These are phyloP conservation scores for Vachellia collinsii DNA, from an alignment of 306 rosid genomes.

Conservation along the genomic window DNA sequence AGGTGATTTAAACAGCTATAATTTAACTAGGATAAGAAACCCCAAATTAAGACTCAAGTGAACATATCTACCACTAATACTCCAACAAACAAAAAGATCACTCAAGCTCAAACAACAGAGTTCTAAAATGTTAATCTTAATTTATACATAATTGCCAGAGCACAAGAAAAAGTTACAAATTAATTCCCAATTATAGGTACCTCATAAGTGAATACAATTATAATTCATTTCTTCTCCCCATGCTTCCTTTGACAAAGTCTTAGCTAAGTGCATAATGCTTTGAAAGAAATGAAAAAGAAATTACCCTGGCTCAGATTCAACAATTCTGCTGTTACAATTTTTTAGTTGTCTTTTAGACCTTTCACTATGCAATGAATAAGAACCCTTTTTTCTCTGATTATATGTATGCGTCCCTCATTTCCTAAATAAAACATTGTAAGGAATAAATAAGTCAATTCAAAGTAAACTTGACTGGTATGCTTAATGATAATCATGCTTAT, in stretches of 20 bases:
- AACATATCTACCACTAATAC: not conserved
- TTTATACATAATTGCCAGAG: not conserved
- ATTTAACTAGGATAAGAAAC: not conserved
- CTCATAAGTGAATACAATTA: not conserved
- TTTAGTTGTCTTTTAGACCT: not conserved
- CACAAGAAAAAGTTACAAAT: not conserved
- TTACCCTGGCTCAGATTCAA: not conserved
- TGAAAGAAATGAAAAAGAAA: not conserved
- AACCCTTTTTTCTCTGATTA: not conserved
- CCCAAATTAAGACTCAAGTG: not conserved
- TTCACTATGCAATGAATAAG: not conserved
- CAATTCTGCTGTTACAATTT: not conserved
- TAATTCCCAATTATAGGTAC: constrained; percentile 11
- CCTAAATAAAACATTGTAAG: not conserved
- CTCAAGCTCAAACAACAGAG: not conserved
- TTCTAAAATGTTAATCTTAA: not conserved
- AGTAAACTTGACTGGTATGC: not conserved
- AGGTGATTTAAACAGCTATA: not conserved
- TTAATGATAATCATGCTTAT: not conserved
- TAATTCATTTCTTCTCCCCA: not conserved
- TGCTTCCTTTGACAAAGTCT: not conserved
- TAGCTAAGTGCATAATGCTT: not conserved
- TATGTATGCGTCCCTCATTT: not conserved
- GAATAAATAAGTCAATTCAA: not conserved
- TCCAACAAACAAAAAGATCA: not conserved